Evolutionary conservation across 225 moss, liverwort and hornwort genomes (phyloP).

Genomic region (Neckera pumila): DNA sequence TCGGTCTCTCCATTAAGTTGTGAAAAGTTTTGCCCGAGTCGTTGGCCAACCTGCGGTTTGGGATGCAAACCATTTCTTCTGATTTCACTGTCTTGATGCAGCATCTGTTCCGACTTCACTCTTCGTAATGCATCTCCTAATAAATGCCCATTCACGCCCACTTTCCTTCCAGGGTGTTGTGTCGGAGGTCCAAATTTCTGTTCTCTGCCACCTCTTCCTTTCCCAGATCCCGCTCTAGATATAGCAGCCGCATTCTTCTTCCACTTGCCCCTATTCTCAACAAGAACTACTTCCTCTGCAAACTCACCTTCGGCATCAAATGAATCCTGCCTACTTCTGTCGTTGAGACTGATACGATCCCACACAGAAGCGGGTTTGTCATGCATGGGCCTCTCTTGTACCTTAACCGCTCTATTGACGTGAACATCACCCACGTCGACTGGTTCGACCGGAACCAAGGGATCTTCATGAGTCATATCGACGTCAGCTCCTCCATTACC

Average conservation of each 20-base stretch:
- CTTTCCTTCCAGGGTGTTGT: conserved; percentile 9
- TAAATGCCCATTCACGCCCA: conserved; percentile 25
- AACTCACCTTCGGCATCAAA: conserved; percentile 23
- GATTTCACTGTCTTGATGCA: conserved; percentile 8
- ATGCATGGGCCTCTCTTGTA: conserved; percentile 18
- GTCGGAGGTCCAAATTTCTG: conserved; percentile 7
- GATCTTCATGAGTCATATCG: conserved; percentile 15
- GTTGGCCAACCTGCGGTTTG: conserved; percentile 10
- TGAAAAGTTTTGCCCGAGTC: conserved; percentile 1
- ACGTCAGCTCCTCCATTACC: conserved; percentile 24
- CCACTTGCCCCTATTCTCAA: conserved; percentile 57
- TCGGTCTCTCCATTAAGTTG: conserved; percentile 6
- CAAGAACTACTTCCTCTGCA: conserved; percentile 17
- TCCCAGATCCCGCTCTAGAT: conserved; percentile 20
- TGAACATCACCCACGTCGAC: conserved; percentile 3
- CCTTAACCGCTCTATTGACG: background rate
- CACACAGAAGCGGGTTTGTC: conserved; percentile 55
- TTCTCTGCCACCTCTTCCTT: conserved; percentile 28
- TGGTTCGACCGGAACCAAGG: background rate
- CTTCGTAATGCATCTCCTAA: conserved; percentile 36
- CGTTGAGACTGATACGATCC: conserved; percentile 67
- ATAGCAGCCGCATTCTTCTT: conserved; percentile 30
- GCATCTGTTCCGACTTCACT: conserved; percentile 26
- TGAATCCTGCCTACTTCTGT: conserved; percentile 15
- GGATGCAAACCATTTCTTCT: conserved; percentile 9